A percentile compares a stretch with the other conserved stretches of the same genome.
These are phyloP conservation scores for Ascosphaera aggregata DNA, from an alignment of 2,329 filamentous ascomycete species.

Conservation along the genomic window DNA sequence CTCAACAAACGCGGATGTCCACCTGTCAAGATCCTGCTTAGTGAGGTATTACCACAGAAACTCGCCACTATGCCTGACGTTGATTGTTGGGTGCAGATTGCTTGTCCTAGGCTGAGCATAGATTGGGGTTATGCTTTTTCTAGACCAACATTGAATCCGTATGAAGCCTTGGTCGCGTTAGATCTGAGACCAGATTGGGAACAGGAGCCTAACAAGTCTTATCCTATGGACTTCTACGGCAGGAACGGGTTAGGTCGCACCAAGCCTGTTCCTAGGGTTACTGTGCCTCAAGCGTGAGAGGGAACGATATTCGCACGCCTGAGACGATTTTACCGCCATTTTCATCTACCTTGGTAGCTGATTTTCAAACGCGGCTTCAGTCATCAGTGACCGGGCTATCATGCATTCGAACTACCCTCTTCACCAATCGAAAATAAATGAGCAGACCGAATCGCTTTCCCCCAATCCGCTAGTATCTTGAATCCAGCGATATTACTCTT, in stretches of 20 bases:
- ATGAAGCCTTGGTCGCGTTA: slow-evolving; percentile 82
- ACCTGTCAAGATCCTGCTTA: slow-evolving; percentile 65
- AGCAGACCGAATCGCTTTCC: too few relatives aligned
- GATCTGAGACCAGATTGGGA: slow-evolving; percentile 57
- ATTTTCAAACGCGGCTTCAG: too few relatives aligned
- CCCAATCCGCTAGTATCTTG: too few relatives aligned
- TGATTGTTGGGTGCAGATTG: slow-evolving; percentile 96
- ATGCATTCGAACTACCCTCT: too few relatives aligned
- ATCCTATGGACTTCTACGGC: slow-evolving; percentile 97
- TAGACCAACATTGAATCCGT: slow-evolving; percentile 69
- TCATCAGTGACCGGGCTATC: too few relatives aligned
- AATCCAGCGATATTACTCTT: too few relatives aligned
- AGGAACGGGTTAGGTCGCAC: slow-evolving; percentile 75
- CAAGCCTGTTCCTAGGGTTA: slow-evolving; percentile 26
- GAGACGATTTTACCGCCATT: neutral
- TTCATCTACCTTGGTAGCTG: neutral
- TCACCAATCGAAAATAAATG: too few relatives aligned
- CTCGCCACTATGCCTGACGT: slow-evolving; percentile 82
- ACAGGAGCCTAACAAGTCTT: slow-evolving; percentile 36
- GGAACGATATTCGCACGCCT: too few relatives aligned
- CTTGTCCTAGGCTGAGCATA: slow-evolving; percentile 88
- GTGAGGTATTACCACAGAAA: slow-evolving; percentile 93
- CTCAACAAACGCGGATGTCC: slow-evolving; percentile 50
- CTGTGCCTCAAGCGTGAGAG: too few relatives aligned
- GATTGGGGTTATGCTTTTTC: slow-evolving; percentile 98